phyloP scores from a whole-genome alignment of 2,329 filamentous ascomycete genomes.

The Ustilaginoidea virens region DNA sequence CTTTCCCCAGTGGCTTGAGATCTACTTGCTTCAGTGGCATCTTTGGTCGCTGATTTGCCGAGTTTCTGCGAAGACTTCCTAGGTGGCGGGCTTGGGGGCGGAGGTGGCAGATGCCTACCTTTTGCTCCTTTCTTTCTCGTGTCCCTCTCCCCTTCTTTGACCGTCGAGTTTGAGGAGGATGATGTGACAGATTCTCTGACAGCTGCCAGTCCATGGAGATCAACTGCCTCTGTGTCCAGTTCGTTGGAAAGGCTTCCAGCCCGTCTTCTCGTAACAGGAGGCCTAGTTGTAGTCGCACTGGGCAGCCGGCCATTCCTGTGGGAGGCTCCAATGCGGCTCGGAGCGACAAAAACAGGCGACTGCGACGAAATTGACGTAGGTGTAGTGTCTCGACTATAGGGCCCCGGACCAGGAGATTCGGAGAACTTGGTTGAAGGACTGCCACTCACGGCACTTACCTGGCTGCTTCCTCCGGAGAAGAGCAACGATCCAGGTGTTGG shows the following conservation, averaged over 20 bases:
- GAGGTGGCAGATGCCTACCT: slow-evolving; percentile 26
- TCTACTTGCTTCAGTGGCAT: background rate
- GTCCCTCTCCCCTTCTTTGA: slow-evolving; percentile 33
- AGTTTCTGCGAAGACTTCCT: slow-evolving; percentile 46
- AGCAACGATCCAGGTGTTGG: slow-evolving; percentile 40
- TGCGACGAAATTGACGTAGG: slow-evolving; percentile 66
- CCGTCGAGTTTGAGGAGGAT: slow-evolving; percentile 57
- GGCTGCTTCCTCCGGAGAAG: slow-evolving; percentile 42
- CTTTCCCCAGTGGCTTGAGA: background rate
- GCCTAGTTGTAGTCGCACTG: slow-evolving; percentile 40
- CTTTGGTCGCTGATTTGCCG: slow-evolving; percentile 15
- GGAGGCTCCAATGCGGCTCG: slow-evolving; percentile 26
- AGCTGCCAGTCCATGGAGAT: slow-evolving; percentile 43
- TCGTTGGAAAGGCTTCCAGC: slow-evolving; percentile 39
- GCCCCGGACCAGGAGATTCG: slow-evolving; percentile 51
- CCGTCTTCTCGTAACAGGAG: slow-evolving; percentile 43
- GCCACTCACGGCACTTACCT: slow-evolving; percentile 43
- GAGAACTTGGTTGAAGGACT: slow-evolving; percentile 66
- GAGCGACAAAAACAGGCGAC: slow-evolving; percentile 46
- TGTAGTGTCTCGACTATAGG: slow-evolving; percentile 64
- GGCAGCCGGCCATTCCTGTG: slow-evolving; percentile 30
- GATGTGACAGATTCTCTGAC: slow-evolving; percentile 57
- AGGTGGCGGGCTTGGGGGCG: slow-evolving; percentile 44
- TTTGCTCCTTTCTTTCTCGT: slow-evolving; percentile 26
- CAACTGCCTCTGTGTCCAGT: slow-evolving; percentile 25